Evolutionary conservation across 1,139 yeast genomes (phyloP).

Genomic region (Suhomyces kunorum): DNA sequence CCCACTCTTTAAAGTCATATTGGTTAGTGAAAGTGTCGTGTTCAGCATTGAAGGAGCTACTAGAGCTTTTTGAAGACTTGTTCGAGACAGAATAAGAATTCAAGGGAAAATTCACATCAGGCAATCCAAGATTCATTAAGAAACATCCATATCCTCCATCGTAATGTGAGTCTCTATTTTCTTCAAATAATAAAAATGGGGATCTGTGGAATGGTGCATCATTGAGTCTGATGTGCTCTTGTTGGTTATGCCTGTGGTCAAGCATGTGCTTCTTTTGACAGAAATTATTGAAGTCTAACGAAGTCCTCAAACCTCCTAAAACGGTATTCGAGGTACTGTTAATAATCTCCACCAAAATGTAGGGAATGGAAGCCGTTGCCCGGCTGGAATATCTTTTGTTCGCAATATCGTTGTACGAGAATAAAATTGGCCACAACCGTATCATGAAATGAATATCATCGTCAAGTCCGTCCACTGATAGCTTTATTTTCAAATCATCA

Average conservation of each 20-base stretch:
- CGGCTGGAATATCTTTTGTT: slow-evolving; percentile 64
- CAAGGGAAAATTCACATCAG: slow-evolving; percentile 65
- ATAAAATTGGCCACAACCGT: slow-evolving; percentile 38
- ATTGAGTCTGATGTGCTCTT: slow-evolving; percentile 62
- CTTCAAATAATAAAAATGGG: slow-evolving; percentile 64
- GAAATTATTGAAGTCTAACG: slow-evolving; percentile 62
- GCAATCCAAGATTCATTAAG: slow-evolving; percentile 63
- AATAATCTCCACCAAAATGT: slow-evolving; percentile 36
- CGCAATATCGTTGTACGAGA: slow-evolving; percentile 67
- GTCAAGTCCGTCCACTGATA: slow-evolving; percentile 19
- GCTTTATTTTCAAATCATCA: slow-evolving; percentile 32
- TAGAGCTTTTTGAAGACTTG: neutral
- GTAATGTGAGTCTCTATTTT: slow-evolving; percentile 47
- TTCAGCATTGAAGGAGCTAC: too few species aligned
- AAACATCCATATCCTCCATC: slow-evolving; percentile 52
- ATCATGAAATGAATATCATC: slow-evolving; percentile 25
- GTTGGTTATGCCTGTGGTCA: slow-evolving; percentile 54
- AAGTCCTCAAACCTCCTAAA: slow-evolving; percentile 46
- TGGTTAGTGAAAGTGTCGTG: slow-evolving; percentile 10
- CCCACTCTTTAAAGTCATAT: slow-evolving; percentile 2
- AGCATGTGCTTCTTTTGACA: slow-evolving; percentile 53
- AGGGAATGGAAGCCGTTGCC: slow-evolving; percentile 52
- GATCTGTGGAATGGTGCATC: slow-evolving; percentile 85
- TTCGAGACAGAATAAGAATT: slow-evolving; percentile 6
- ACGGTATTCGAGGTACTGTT: slow-evolving; percentile 20